Evolutionary conservation across 331 rosid genomes (phyloP).

Genomic region (Quercus lobata): DNA sequence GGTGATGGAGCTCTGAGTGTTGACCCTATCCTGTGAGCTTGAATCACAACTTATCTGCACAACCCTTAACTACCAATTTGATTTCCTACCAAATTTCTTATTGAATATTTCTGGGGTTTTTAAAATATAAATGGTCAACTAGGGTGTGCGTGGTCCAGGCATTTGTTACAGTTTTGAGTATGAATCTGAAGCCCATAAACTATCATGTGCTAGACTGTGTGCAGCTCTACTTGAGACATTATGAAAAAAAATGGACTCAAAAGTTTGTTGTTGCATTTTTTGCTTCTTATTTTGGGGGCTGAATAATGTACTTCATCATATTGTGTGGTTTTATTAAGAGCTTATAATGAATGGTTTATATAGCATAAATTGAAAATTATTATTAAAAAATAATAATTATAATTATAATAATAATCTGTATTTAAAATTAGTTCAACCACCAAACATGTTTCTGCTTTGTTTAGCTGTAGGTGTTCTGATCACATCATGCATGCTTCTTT

Average conservation of each 20-base stretch:
- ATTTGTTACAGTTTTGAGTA: no score
- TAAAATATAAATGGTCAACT: not conserved
- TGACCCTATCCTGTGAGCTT: not conserved
- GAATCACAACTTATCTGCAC: not conserved
- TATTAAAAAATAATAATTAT: not conserved
- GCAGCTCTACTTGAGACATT: not conserved
- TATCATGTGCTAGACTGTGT: no score
- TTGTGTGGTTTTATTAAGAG: no score
- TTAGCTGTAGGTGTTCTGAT: constrained; percentile 8
- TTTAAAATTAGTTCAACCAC: constrained; percentile 13
- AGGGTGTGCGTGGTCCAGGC: no score
- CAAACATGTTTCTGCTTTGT: not conserved
- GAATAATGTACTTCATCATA: not conserved
- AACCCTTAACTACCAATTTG: not conserved
- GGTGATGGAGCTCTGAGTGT: not conserved
- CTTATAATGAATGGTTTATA: not conserved
- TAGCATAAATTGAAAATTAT: not conserved
- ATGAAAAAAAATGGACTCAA: not conserved
- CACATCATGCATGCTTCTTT: not conserved
- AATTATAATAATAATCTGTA: not conserved
- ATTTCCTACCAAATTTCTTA: not conserved
- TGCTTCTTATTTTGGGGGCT: not conserved
- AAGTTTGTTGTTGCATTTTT: not conserved
- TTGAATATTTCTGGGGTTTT: not conserved
- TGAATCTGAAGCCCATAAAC: no score